These are phyloP conservation scores for Fusarium guadeloupense DNA, from an alignment of 2,329 filamentous ascomycete species.

Conservation along the genomic window DNA sequence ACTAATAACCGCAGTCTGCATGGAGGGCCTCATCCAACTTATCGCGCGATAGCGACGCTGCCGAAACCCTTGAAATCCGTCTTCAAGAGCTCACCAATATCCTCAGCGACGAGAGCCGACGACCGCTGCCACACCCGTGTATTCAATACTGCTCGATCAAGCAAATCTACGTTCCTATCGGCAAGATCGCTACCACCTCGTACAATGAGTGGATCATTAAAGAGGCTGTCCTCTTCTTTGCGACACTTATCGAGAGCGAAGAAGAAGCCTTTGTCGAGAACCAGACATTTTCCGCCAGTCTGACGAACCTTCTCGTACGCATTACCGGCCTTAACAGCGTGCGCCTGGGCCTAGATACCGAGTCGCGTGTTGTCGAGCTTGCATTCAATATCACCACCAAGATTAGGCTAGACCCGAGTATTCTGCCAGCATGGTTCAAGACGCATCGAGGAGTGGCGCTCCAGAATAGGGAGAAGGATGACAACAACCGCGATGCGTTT, in stretches of 20 bases:
- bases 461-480: slow-evolving; percentile 51
- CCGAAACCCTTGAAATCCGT: slow-evolving; percentile 69
- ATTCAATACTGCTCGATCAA: slow-evolving; percentile 86
- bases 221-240: slow-evolving; percentile 86
- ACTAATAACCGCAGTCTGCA: slow-evolving; percentile 53
- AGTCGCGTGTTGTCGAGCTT: slow-evolving; percentile 89
- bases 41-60: slow-evolving; percentile 66
- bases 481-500: slow-evolving; percentile 78
- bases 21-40: slow-evolving; percentile 72
- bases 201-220: slow-evolving; percentile 87
- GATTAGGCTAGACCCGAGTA: slow-evolving; percentile 87
- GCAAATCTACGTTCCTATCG: slow-evolving; percentile 88
- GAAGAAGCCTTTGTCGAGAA: slow-evolving; percentile 95
- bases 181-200: slow-evolving; percentile 86
- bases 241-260: slow-evolving; percentile 92
- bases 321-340: slow-evolving; percentile 79
- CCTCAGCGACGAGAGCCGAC: slow-evolving; percentile 87
- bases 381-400: slow-evolving; percentile 97
- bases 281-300: slow-evolving; percentile 81
- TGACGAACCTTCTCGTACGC: slow-evolving; percentile 86
- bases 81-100: slow-evolving; percentile 74
- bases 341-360: slow-evolving; percentile 79
- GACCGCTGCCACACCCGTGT: slow-evolving; percentile 89
- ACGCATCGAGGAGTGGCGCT: slow-evolving; percentile 51
- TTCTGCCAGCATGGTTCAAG: slow-evolving; percentile 92